Base-by-base conservation (phyloP, 495 filamentous ascomycete species). In the Clavariopsis aquatica region DNA sequence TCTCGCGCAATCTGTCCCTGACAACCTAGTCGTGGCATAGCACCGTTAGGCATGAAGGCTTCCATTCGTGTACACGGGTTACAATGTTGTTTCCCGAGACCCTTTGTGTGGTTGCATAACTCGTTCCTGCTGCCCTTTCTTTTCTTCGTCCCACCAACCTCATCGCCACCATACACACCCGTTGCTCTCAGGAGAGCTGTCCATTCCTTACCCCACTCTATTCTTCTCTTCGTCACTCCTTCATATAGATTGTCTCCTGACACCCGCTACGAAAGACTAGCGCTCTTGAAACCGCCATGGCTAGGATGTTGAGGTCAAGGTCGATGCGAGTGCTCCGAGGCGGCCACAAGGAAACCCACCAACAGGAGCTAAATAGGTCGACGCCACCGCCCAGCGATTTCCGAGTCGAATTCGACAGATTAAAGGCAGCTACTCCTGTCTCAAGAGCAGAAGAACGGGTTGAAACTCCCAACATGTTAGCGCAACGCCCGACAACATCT, bases 131-230 rank as follows among this genome's bases (percentile, higher is more conserved):
- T 54, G 51, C 52, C 57, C 52, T 53, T 49, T 41, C 24, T 60
- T 52, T 41, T 51, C 46, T 47, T 60, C 60, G 41, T 23, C 65
- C 67, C 64, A 53, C 64, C 56, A 56, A 57, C 23, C 57, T 63
- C 23, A 51, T 57, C 57, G 63, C 73, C 27, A 15, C 29, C 29
- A 52, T 68, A 63, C 66, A 49, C 59, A 57, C 45, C 28, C n/a
- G 54, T 60, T 70, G 78, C 70, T 76, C 78, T 81, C 77, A 76
- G 78, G 80, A 81, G 81, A 77, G 77, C 76, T 70, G 74, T 81
- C 77, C 79, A 69, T 74, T 79, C 76, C 47, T 78, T 81, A 23
- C 24, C n/a, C 57, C 20, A 52, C 62, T 24, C 24, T 57, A 29
- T 29, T 47, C 47, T 28, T 55, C 57, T 51, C 68, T 59, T 49